Base-by-base conservation (phyloP, 805 yeast species). In the Candida ascalaphidarum region DNA sequence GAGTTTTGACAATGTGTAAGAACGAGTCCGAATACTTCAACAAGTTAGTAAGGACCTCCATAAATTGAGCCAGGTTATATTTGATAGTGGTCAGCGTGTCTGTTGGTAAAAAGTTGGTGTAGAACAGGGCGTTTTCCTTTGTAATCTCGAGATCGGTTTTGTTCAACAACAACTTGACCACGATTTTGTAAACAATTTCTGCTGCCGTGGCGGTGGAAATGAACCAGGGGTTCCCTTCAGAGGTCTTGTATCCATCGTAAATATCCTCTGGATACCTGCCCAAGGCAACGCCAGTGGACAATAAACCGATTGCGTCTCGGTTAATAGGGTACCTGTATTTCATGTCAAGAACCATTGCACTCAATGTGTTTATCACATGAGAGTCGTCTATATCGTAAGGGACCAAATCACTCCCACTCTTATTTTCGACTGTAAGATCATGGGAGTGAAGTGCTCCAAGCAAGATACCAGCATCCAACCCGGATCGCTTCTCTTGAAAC, bases 221-320 rank as follows among this genome's bases (percentile, higher is more conserved):
- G 47, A 86, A 85, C 97, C 96, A 88, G 5, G 97, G 96, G 45
- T 88, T 86, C 3, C 96, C 96, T 42, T 78, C 84, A 18, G 78
- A 64, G 0, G 69, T 60, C 0, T 74, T 76, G 34, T 62, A 57
- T 0, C 95, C 95, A 50, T 88, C 79, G 52, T 88, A 88, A 7
- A 79, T 50, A 54, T 88, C 97, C 46, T 88, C 97, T 1, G 96
- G 95, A 46, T 88, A 88, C 46, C 97, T 67, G 3, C 97, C 97
- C 29, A 88, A 54, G 0, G 81, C 95, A 28, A 78, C 77, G 3
- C 81, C 81, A 3, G 53, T 43, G 21, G 34, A 33, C 17, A 32
- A 32, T 22, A 58, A 44, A 2, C 62, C 60, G 15, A 65, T 49
- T 26, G 58, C 53, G 15, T 55, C 48, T 33, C 67, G 72, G 53